Evolutionary conservation across 345 rosid species (phyloP), one percentile per base, ranked within the genome.

Genomic region (Lepidium sativum): DNA sequence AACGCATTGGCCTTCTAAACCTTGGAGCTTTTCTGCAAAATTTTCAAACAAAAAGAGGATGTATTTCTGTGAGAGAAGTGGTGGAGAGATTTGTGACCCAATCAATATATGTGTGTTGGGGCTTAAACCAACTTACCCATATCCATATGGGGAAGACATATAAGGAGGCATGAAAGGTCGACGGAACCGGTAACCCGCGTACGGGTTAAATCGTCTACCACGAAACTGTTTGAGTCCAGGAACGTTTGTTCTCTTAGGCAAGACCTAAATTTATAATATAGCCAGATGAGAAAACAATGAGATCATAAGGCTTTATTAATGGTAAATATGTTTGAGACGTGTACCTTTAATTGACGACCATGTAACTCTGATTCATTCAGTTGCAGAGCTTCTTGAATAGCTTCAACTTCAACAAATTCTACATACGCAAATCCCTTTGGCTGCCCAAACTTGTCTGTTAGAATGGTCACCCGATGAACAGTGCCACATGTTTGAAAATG

Each of bases 341-440:
- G 18, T 59, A 83, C 99, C 92, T 92, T 87, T 78, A 92, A 58
- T 69, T 87, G 97, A 49, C 97, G 97, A 48, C 99, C 95, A 79
- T 92, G 99, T 32, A 92, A 80, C 63, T 89, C 98, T 79, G 97
- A 84, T 74, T 90, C 99, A 65, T 81, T 92, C 70, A 90, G 76
- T 33, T 72, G 76, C 3, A 92, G 80, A 70, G 97, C 97, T 68
- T 92, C 97, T 65, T 87, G 97, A 47, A 86, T 64, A 65, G 90
- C 96, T 72, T 90, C 99, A 5, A 59, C 82, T 69, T 87, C 99
- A 6, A 92, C 76, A 53, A 92, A 92, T 63, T 92, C 97, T 43
- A 92, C 97, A 69, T 92, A 92, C 27, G 97, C 99, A 76, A 86
- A 92, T 66, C 99, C 99, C 74, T 90, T 92, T 59, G 99, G 99